Base-by-base conservation (phyloP, 2,329 filamentous ascomycete species). In the Exophiala lecanii-corni region DNA sequence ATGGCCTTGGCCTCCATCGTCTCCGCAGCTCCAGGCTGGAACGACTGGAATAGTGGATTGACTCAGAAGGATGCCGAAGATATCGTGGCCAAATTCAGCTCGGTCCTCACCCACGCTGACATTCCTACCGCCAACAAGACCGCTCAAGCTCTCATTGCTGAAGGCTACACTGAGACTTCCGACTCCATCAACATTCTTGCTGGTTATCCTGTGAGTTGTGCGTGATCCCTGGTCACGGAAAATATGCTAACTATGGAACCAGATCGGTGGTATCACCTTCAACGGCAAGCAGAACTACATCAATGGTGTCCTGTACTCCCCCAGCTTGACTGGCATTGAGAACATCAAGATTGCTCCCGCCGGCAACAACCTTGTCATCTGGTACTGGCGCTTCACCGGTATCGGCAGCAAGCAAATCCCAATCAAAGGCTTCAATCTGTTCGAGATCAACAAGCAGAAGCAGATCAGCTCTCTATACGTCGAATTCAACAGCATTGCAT, bases 121-220 rank as follows among this genome's bases (percentile, higher is more conserved):
- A 34, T 49, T 19, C 10, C 26, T 17, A 42, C 48, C 25, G 30
- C 50, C 30, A 49, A 49, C 25, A 37, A 36, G 12, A 50, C 43
- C 19, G 51, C 51, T 19, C 41, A 51, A 25, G 49, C 49, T 2
- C 38, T 52, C 26, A 26, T 54, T 16, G 44, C 42, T 10, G 43
- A 47, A 18, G 35, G 28, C 9, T 51, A 49, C 36, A 41, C 47
- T 33, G 48, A 52, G 20, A 52, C 43, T 16, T 44, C 45, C 2
- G 51, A 54, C 39, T 52, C 51, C 2, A 54, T 54, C 47, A 54
- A 54, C 35, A 50, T 48, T 18, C 41, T 52, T 17, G 43, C 45
- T 32, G 43, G 41, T 5, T 33, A 40, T 26, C 49, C 49, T 2
- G 50, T 51, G 50, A 13, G 45, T 41, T 10, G 20, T 16, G 12